Evolutionary conservation across 2,329 filamentous ascomycete species (phyloP), one percentile per base, ranked within the genome.

Genomic region (Fusarium clavum): DNA sequence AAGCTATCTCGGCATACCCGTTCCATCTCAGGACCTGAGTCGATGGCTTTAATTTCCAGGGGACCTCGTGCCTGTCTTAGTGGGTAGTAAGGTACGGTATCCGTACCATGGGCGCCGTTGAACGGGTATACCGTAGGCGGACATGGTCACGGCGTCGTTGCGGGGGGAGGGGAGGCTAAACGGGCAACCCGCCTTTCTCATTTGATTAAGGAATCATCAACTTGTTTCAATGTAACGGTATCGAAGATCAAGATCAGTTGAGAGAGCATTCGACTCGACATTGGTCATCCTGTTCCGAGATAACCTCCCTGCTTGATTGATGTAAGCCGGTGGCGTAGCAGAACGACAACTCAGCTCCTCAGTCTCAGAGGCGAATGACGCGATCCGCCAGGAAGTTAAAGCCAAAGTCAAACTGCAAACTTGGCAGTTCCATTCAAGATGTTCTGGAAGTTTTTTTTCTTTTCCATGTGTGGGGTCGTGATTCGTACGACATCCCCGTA

Each of bases 231-330:
- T 61, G 58, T 38, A 57, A 70, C 63, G 13, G 22, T 18, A 70
- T 68, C 55, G 63, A 57, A 71, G 63, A 70, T 70, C 46, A 57
- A 71, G 67, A 70, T 70, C 54, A 64, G 25, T 32, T 14, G 20
- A 14, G 38, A 24, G 9, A 46, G 38, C 57, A 48, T 27, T 43
- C 25, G 46, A 27, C 34, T 43, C 25, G 46, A 27, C 29, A 44
- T 32, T 57, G 51, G 40, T 61, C 57, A 66, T 61, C 43, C 13
- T 40, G 27, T 41, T 12, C 25, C 25, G 22, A 47, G 12, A 48
- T 60, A 60, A 52, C 25, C 61, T 65, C 45, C 44, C 30, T 44
- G 30, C 40, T 64, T 38, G 32, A 60, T 58, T 30, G 41, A 60
- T 65, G 54, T 40, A 41, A 54, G 54, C 49, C n/a, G 60, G 54